Percentiles rank a stretch among this genome's conserved stretches.
Conservation (phyloP, 2,329 filamentous ascomycete species). For the Pseudopithomyces maydicus region DNA sequence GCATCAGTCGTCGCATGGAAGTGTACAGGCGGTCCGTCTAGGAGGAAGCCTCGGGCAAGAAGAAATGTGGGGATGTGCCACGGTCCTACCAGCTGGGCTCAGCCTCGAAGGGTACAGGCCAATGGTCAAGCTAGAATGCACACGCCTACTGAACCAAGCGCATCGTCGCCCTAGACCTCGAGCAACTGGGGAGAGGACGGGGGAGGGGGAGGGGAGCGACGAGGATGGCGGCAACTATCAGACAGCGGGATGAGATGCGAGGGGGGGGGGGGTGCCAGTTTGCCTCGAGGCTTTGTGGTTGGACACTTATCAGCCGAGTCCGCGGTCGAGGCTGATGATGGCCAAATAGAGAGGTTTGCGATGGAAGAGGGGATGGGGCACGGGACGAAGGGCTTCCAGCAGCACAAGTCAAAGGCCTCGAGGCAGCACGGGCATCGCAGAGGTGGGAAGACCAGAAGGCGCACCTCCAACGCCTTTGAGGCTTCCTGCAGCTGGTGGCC, state of each 20-base stretch:
- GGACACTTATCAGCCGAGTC: constrained; percentile 30
- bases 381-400: constrained; percentile 26
- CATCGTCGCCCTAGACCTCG: constrained; percentile 43
- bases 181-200: constrained; percentile 31
- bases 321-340: constrained; percentile 25
- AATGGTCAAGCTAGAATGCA: constrained; percentile 31
- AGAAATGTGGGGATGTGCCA: constrained; percentile 46
- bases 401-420: constrained; percentile 27
- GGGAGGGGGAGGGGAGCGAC: constrained; percentile 2
- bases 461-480: constrained; percentile 47
- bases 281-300: constrained; percentile 37
- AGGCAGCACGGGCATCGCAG: constrained; percentile 41
- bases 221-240: constrained; percentile 23
- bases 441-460: constrained; percentile 40
- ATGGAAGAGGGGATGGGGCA: constrained; percentile 25
- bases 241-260: constrained; percentile 29
- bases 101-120: constrained; percentile 36
- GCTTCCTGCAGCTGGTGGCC: constrained; percentile 45
- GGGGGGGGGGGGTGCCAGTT: constrained; percentile 26
- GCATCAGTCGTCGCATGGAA: constrained; percentile 44
- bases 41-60: constrained; percentile 35
- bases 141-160: constrained; percentile 40
- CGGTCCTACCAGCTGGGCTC: constrained; percentile 39
- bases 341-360: constrained; percentile 31
- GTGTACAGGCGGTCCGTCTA: constrained; percentile 34